A percentile compares a stretch with the other conserved stretches of the same genome.
Evolutionary conservation across 2,329 filamentous ascomycete species (phyloP).

Genomic region (Lizonia empirigonia): DNA sequence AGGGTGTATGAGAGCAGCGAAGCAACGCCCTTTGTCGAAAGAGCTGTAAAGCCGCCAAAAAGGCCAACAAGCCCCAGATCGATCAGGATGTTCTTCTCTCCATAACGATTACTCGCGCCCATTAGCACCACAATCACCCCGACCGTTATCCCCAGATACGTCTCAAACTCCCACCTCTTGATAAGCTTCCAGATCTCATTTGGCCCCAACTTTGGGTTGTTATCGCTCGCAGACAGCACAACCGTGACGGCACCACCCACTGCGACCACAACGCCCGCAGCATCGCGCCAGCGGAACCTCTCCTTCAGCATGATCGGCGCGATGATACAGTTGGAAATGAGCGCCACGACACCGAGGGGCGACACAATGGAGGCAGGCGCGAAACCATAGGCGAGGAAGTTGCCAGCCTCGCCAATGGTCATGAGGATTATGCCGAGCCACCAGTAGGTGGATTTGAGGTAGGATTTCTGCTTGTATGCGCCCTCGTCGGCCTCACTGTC

Average conservation of each 20-base stretch:
- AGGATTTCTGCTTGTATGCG: constrained; percentile 65
- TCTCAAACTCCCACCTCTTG: constrained; percentile 84
- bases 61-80: constrained; percentile 91
- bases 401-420: constrained; percentile 89
- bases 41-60: constrained; percentile 94
- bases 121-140: constrained; percentile 76
- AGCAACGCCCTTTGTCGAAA: constrained; percentile 95
- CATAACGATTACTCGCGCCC: constrained; percentile 82
- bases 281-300: constrained; percentile 80
- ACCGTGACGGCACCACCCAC: constrained; percentile 89
- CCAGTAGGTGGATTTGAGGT: constrained; percentile 93
- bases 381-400: constrained; percentile 97
- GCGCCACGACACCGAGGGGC: constrained; percentile 91
- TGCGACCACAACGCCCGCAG: constrained; percentile 85
- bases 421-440: constrained; percentile 94
- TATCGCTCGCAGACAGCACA: constrained; percentile 85
- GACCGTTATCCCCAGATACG: constrained; percentile 81
- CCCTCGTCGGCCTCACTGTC: constrained; percentile 31
- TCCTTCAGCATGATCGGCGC: constrained; percentile 94
- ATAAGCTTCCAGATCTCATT: constrained; percentile 90
- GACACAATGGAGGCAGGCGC: constrained; percentile 97
- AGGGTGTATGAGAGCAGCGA: constrained; percentile 92
- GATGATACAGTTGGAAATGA: constrained; percentile 96
- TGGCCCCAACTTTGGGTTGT: constrained; percentile 89
- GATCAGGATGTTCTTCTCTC: constrained; percentile 84